Conservation (phyloP, 1,139 yeast genomes). For the Kodamaea arcana region DNA sequence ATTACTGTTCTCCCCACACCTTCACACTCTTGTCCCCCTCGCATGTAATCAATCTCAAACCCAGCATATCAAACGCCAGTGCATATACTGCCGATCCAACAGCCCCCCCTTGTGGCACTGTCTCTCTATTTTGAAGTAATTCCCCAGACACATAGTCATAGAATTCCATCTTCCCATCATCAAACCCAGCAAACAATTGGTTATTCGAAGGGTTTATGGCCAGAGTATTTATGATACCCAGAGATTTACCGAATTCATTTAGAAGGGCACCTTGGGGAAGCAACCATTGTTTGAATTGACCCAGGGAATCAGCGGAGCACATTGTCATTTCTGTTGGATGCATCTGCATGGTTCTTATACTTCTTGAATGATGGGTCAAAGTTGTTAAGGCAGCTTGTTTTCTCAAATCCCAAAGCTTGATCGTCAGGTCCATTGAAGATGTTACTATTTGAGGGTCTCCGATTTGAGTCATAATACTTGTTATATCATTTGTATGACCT, state of each 20-base stretch:
- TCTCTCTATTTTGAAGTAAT: constrained; percentile 49
- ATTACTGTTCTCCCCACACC: constrained; percentile 52
- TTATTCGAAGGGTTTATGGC: constrained; percentile 59
- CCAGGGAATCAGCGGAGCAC: constrained; percentile 72
- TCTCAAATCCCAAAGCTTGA: constrained; percentile 76
- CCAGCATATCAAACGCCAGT: constrained; percentile 74
- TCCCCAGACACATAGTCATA: constrained; percentile 76
- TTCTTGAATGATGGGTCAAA: constrained; percentile 79
- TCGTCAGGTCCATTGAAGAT: constrained; percentile 80
- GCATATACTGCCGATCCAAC: constrained; percentile 64
- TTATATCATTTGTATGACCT: constrained; percentile 79
- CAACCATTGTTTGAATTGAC: constrained; percentile 78
- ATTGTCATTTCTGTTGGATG: constrained; percentile 75
- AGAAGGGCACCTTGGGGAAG: constrained; percentile 71
- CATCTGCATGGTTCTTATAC: constrained; percentile 68
- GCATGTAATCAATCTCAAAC: constrained; percentile 77
- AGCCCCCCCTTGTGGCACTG: constrained; percentile 67
- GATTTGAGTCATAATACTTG: constrained; percentile 60
- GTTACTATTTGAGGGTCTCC: constrained; percentile 85
- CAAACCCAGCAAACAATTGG: constrained; percentile 77
- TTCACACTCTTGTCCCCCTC: constrained; percentile 89
- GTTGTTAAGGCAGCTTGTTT: constrained; percentile 38
- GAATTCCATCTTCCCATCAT: constrained; percentile 73
- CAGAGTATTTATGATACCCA: constrained; percentile 65
- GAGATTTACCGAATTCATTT: constrained; percentile 45